Percentiles rank a stretch among this genome's conserved stretches.
phyloP scores from a whole-genome alignment of 1,284 basidiomycete species.

The Rhodotorula glutinis region DNA sequence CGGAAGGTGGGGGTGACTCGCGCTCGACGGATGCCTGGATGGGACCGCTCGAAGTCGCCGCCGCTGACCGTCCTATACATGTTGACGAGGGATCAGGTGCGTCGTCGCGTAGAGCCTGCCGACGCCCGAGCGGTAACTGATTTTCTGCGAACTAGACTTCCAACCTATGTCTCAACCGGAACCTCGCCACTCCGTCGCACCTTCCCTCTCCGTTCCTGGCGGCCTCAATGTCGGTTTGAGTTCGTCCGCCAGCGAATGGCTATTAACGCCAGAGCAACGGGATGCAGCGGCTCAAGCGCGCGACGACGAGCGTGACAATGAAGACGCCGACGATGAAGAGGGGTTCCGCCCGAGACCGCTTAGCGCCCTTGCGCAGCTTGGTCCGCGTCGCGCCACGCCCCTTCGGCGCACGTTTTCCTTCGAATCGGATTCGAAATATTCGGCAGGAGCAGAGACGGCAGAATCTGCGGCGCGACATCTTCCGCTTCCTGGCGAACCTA shows the following conservation, averaged over 20 bases:
- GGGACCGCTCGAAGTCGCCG: not conserved
- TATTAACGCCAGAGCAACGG: conserved; percentile 1
- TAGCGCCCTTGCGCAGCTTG: not conserved
- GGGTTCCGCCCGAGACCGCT: conserved; percentile 6
- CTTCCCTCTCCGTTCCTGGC: conserved; percentile 21
- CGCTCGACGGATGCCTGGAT: not conserved
- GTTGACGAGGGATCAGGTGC: not conserved
- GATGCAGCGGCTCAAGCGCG: too few species aligned
- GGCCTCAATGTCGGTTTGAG: not conserved
- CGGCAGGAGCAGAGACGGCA: not conserved
- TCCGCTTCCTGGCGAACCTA: conserved; percentile 22
- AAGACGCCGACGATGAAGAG: conserved; percentile 5
- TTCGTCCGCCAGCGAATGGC: conserved; percentile 14
- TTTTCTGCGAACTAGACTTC: too few species aligned
- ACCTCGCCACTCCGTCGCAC: conserved; percentile 10
- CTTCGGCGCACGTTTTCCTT: not conserved
- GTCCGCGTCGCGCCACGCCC: too few species aligned
- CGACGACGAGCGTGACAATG: not conserved
- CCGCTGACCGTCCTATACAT: not conserved
- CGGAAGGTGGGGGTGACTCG: not conserved
- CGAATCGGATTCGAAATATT: not conserved
- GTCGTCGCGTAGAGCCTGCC: not conserved
- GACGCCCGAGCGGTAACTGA: not conserved
- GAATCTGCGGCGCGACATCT: not conserved
- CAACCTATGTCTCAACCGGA: not conserved